Conservation (phyloP, 495 filamentous ascomycete genomes). For the Penicillium robsamsonii region DNA sequence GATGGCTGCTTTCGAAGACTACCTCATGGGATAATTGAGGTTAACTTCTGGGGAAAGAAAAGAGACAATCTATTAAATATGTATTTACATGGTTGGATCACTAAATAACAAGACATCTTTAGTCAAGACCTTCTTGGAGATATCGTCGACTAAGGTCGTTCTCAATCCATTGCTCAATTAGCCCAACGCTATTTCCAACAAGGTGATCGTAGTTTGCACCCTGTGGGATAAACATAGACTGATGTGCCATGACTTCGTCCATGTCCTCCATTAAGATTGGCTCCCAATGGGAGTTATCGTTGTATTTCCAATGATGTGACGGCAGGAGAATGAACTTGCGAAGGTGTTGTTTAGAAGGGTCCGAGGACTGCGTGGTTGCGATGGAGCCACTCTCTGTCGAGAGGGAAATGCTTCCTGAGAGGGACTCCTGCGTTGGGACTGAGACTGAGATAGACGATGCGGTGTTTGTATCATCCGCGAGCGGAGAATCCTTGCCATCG, state of each 20-base stretch:
- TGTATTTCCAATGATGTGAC: conserved; percentile 39
- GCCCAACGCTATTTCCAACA: conserved; percentile 68
- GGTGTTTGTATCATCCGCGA: conserved; percentile 1
- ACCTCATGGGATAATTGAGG: not conserved
- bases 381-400: conserved; percentile 7
- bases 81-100: not conserved
- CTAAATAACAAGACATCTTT: not conserved
- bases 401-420: conserved; percentile 17
- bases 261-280: conserved; percentile 75
- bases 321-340: conserved; percentile 81
- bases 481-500: not conserved
- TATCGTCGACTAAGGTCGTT: conserved; percentile 39
- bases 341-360: conserved; percentile 43
- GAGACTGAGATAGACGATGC: conserved; percentile 10
- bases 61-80: not conserved
- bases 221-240: conserved; percentile 70
- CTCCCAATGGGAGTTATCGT: conserved; percentile 66
- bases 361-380: conserved; percentile 3
- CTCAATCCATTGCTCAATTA: conserved; percentile 71
- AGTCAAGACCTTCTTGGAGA: conserved; percentile 22
- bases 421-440: conserved; percentile 2
- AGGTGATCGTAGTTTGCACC: conserved; percentile 67
- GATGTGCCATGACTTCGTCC: conserved; percentile 84
- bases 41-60: not conserved
- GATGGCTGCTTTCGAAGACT: not conserved